Base-by-base conservation (phyloP, 108 stramenopile species). In the Schizochytrium sp. region DNA sequence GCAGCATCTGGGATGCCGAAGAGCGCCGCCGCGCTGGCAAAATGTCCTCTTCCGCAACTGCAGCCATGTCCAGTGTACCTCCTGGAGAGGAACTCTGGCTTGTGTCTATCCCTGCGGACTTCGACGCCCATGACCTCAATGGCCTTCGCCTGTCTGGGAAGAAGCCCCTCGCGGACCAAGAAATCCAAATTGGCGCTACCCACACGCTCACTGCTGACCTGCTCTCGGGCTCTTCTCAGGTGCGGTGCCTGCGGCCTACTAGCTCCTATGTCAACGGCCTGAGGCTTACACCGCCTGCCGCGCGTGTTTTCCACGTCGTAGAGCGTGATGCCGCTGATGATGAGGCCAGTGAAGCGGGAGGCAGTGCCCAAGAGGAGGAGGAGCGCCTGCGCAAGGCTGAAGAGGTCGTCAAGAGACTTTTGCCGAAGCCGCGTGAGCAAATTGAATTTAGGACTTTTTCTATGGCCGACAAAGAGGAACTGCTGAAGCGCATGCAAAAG, bases 1-100 rank as follows among this genome's bases (percentile, higher is more conserved):
- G 64, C 12, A 69, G 64, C 64, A 44, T 69, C 42, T 69, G 64
- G 64, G 76, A 83, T 53, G 76, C 50, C 10, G 76, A 83, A 8
- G 47, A 55, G 47, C 76, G 53, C 15, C 49, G 47, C 7, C 10
- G 53, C 19, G 76, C 76, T 5, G 47, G 50, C 15, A 83, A 83
- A 53, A 55, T 49, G 76, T 47, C 38, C 10, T 38, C 76, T 5
- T 47, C n/a, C 1, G 45, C 10, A 2, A 83, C 76, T n/a, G 76
- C n/a, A 13, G 28, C 49, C 50, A 55, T 83, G 50, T 40, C 19
- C 76, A 55, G 76, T 53, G 50, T 55, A 10, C 50, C 76, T 1
- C 50, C 40, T 5, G 76, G 53, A 10, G 76, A 83, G 76, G 76
- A 83, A 28, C 76, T 83, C 17, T 83, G 76, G 76, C 49, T 83